Conservation (phyloP, 768 basidiomycete genomes). For the Tephrocybe sp. region DNA sequence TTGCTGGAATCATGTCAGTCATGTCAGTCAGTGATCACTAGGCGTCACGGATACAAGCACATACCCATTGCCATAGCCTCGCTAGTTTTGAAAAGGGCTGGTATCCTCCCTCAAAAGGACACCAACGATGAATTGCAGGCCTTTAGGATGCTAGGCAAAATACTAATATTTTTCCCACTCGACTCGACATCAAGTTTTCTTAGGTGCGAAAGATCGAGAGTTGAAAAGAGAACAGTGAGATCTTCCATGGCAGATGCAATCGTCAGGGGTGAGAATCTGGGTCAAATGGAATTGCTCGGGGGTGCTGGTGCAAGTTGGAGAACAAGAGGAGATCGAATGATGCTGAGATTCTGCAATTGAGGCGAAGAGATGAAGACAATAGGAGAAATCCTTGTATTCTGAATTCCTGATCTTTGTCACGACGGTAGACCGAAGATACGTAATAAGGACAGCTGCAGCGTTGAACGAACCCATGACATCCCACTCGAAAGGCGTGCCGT, state of each 20-base stretch:
- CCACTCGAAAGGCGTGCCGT: not conserved
- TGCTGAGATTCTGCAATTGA: not conserved
- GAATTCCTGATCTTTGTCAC: not conserved
- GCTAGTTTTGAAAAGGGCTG: no score
- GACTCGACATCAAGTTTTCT: not conserved
- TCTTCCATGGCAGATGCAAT: not conserved
- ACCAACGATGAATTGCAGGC: not conserved
- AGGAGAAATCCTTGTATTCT: not conserved
- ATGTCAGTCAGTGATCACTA: no score
- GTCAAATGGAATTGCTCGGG: not conserved
- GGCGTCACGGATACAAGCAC: not conserved
- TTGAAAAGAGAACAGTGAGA: not conserved
- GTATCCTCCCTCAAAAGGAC: not conserved
- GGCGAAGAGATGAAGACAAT: not conserved
- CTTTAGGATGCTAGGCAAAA: not conserved
- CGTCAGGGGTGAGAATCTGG: not conserved
- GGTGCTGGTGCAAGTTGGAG: not conserved
- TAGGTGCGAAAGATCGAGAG: not conserved
- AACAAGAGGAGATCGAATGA: not conserved
- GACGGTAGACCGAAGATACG: conserved; percentile 5
- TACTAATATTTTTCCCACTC: no score
- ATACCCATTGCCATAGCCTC: not conserved
- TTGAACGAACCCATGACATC: not conserved
- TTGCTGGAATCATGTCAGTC: no score
- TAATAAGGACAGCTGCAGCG: conserved; percentile 1